Evolutionary conservation across 495 filamentous ascomycete genomes (phyloP).

Genomic region (Terfezia boudieri): DNA sequence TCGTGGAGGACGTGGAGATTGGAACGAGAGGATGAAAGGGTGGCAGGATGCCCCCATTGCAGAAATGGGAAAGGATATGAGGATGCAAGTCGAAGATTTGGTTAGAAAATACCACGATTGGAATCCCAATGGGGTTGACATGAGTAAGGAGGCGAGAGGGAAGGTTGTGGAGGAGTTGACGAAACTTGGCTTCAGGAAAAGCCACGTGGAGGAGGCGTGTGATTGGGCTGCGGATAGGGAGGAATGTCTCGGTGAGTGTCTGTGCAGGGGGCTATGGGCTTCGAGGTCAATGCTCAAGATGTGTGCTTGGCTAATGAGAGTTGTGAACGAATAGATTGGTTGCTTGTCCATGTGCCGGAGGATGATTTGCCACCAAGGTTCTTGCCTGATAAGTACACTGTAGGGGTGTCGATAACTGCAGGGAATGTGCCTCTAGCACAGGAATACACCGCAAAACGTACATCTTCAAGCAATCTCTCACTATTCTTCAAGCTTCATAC

Average conservation of each 20-base stretch:
- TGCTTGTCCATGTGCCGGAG: constrained; percentile 87
- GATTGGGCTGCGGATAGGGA: constrained; percentile 77
- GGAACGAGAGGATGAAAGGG: constrained; percentile 30
- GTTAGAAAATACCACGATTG: constrained; percentile 56
- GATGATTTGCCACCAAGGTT: constrained; percentile 82
- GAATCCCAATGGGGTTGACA: constrained; percentile 54
- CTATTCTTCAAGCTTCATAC: not conserved
- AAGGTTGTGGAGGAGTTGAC: constrained; percentile 51
- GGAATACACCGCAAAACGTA: constrained; percentile 16
- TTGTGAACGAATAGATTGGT: constrained; percentile 33
- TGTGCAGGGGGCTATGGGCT: not conserved
- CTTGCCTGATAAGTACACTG: constrained; percentile 71
- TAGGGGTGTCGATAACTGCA: constrained; percentile 63
- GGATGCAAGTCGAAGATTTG: constrained; percentile 54
- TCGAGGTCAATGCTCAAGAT: not conserved
- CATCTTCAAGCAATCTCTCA: not conserved
- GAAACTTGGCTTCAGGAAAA: constrained; percentile 57
- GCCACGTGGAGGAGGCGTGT: constrained; percentile 73
- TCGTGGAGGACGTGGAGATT: not conserved
- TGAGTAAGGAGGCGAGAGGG: constrained; percentile 32
- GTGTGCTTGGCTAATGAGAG: not conserved
- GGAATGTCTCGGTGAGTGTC: constrained; percentile 43
- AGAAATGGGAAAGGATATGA: constrained; percentile 63
- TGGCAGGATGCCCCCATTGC: constrained; percentile 77
- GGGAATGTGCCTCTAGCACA: constrained; percentile 32